Conservation (phyloP, 2,329 filamentous ascomycete genomes). For the Talaromyces albobiverticillius region DNA sequence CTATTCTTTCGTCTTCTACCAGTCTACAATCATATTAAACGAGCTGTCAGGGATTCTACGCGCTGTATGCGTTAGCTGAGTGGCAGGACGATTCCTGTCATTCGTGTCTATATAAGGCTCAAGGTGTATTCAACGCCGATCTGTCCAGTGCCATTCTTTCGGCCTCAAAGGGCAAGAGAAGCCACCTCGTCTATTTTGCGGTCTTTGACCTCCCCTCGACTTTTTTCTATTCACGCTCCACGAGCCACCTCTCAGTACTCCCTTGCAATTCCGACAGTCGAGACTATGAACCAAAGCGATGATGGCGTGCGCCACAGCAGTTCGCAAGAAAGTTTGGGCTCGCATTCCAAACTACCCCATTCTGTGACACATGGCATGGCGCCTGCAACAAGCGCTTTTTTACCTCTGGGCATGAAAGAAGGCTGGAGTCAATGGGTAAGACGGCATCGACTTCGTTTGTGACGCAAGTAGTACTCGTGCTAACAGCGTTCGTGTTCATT, state of each 20-base stretch:
- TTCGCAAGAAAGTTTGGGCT: constrained; percentile 19
- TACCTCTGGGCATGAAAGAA: constrained; percentile 88
- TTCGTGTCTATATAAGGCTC: not conserved
- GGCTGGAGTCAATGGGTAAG: constrained; percentile 87
- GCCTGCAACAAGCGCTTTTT: constrained; percentile 52
- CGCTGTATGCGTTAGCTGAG: not conserved
- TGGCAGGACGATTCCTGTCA: constrained; percentile 14
- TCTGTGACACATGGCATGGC: constrained; percentile 11
- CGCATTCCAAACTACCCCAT: constrained; percentile 13
- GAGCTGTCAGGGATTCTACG: too few relatives aligned
- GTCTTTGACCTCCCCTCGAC: not conserved
- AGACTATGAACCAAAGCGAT: constrained; percentile 32
- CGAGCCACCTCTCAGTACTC: constrained; percentile 19
- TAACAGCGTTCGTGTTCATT: not conserved
- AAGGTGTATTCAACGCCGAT: constrained; percentile 9
- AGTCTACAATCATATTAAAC: too few relatives aligned
- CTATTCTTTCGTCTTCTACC: too few relatives aligned
- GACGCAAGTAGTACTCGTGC: not conserved
- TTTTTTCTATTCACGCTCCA: not conserved
- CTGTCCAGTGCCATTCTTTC: not conserved
- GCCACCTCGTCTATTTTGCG: not conserved
- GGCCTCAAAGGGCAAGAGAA: not conserved
- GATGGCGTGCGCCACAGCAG: constrained; percentile 24
- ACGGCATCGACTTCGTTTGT: constrained; percentile 19
- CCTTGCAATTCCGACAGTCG: constrained; percentile 33